Conservation (phyloP, 2,329 filamentous ascomycete species). For the Gremmenia infestans region DNA sequence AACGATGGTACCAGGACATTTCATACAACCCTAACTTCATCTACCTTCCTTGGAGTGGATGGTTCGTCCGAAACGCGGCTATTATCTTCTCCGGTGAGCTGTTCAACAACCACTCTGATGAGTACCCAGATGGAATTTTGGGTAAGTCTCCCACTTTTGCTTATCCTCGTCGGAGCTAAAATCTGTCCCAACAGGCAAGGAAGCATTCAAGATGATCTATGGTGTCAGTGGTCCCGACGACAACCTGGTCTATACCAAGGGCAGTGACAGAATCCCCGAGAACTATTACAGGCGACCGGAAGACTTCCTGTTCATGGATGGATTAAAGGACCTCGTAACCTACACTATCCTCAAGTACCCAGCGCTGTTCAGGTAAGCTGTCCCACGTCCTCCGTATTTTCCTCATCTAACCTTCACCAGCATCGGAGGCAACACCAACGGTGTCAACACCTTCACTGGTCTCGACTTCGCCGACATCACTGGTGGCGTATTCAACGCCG, state of each 20-base stretch:
- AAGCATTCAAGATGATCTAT: constrained; percentile 2
- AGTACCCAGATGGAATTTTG: background rate
- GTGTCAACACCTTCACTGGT: constrained; percentile 47
- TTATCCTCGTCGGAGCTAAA: no score
- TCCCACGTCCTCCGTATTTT: rapidly evolving
- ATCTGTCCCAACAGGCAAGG: constrained; percentile 18
- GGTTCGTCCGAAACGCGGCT: constrained; percentile 22
- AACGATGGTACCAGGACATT: constrained; percentile 24
- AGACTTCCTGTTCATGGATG: no score
- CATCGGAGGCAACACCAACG: constrained; percentile 49
- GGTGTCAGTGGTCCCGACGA: constrained; percentile 3
- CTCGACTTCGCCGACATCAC: constrained; percentile 40
- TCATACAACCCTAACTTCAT: constrained; percentile 30
- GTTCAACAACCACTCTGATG: constrained; percentile 6
- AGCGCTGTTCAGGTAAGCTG: no score
- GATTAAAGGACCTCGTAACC: no score
- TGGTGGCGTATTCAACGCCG: constrained; percentile 40
- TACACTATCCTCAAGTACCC: no score
- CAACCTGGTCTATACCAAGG: constrained; percentile 6
- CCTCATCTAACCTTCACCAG: constrained; percentile 40
- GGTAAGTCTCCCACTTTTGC: no score
- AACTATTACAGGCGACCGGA: background rate
- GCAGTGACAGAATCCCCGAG: background rate
- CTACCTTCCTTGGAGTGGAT: constrained; percentile 24
- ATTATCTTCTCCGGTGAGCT: constrained; percentile 24